Evolutionary conservation across 805 yeast genomes (phyloP).

Genomic region (Suhomyces emberorum): DNA sequence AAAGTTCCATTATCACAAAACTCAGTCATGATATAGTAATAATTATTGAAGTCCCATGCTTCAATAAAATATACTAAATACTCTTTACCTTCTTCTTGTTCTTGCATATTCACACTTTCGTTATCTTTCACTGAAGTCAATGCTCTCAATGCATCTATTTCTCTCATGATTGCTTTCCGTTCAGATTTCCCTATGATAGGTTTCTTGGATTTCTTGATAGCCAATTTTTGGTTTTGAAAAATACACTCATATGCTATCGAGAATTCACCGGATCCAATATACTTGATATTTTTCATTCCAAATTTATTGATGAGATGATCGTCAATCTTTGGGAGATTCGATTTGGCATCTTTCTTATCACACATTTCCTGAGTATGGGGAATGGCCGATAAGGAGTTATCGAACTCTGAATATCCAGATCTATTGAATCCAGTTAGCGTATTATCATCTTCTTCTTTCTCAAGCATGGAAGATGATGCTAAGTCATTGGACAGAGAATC

Average conservation of each 20-base stretch:
- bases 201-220: conserved; percentile 82
- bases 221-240: conserved; percentile 65
- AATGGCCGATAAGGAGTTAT: not conserved
- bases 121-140: conserved; percentile 22
- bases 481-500: not conserved
- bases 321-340: conserved; percentile 22
- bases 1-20: conserved; percentile 92
- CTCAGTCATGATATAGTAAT: conserved; percentile 89
- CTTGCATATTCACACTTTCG: conserved; percentile 26
- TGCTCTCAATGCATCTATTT: conserved; percentile 64
- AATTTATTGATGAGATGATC: conserved; percentile 47
- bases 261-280: conserved; percentile 85
- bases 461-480: not conserved
- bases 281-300: conserved; percentile 55
- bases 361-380: conserved; percentile 1
- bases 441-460: conserved; percentile 4
- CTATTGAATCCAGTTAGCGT: conserved; percentile 4
- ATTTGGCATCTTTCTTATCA: not conserved
- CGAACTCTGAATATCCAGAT: not conserved
- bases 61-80: conserved; percentile 75
- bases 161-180: conserved; percentile 62
- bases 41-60: conserved; percentile 78
- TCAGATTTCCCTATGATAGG: conserved; percentile 53
- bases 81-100: conserved; percentile 63
- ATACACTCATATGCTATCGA: conserved; percentile 82